A percentile compares a stretch with the other conserved stretches of the same genome.
Conservation (phyloP, 2,329 filamentous ascomycete genomes). For the Talaromyces islandicus region DNA sequence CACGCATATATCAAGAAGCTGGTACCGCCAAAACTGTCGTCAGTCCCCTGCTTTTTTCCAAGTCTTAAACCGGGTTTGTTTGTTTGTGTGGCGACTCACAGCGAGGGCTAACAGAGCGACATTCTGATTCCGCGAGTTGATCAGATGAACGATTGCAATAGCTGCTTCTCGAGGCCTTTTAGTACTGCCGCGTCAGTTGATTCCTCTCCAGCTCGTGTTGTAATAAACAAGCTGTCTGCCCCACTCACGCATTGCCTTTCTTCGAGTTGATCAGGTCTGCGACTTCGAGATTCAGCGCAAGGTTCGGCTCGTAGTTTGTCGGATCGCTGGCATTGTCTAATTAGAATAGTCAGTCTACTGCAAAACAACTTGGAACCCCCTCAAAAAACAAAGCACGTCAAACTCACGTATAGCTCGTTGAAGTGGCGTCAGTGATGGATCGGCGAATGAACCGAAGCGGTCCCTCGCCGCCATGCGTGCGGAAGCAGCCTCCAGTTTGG, state of each 20-base stretch:
- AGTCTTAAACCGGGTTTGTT: not conserved
- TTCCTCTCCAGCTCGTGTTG: not conserved
- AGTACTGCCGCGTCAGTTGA: not conserved
- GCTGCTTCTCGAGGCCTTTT: conserved; percentile 80
- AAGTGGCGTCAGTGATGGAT: conserved; percentile 74
- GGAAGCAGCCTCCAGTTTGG: conserved; percentile 83
- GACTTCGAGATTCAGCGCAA: conserved; percentile 94
- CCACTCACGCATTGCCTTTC: conserved; percentile 73
- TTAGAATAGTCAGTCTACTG: not conserved
- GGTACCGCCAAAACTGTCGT: conserved; percentile 11
- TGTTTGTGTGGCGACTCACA: conserved; percentile 39
- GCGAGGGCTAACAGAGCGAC: conserved; percentile 82
- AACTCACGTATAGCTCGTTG: conserved; percentile 78
- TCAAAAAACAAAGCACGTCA: not conserved
- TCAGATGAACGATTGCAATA: conserved; percentile 82
- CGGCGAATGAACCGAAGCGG: conserved; percentile 78
- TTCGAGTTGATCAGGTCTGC: conserved; percentile 94
- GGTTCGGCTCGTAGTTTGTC: conserved; percentile 95
- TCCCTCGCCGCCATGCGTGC: conserved; percentile 92
- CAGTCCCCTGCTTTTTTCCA: conserved; percentile 9
- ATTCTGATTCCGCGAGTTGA: conserved; percentile 96
- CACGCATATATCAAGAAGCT: conserved; percentile 95
- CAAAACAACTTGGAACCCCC: not conserved
- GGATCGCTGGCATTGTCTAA: conserved; percentile 86
- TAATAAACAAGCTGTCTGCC: not conserved